phyloP scores from a whole-genome alignment of 2,329 filamentous ascomycete species.

The Fusarium decemcellulare region DNA sequence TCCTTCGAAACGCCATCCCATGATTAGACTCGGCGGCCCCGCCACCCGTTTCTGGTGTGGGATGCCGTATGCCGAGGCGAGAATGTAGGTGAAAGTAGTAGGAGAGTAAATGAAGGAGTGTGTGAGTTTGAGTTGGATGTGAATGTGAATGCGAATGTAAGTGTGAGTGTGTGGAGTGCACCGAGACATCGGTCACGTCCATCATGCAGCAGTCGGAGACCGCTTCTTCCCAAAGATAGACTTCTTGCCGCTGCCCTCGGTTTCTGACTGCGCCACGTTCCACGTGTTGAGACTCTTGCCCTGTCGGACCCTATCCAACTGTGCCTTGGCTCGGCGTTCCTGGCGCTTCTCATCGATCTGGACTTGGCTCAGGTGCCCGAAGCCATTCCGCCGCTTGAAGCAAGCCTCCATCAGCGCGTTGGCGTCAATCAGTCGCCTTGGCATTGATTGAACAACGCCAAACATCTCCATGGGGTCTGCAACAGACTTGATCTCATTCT shows the following conservation, averaged over 20 bases:
- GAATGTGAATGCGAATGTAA: conserved; percentile 1
- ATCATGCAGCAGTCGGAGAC: conserved; percentile 34
- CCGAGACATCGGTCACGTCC: neutral
- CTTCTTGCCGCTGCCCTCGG: conserved; percentile 54
- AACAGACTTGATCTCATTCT: conserved; percentile 83
- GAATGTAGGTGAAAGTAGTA: conserved; percentile 18
- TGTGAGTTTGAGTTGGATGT: conserved; percentile 1
- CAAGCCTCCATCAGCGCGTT: conserved; percentile 87
- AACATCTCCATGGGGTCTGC: conserved; percentile 96
- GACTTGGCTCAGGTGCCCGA: conserved; percentile 85
- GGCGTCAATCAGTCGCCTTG: conserved; percentile 84
- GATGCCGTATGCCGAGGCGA: conserved; percentile 33
- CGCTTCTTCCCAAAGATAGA: conserved; percentile 60
- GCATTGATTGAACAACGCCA: conserved; percentile 90
- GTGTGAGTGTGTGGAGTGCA: neutral
- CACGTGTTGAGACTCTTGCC: conserved; percentile 48
- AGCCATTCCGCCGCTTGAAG: conserved; percentile 84
- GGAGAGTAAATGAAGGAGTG: conserved; percentile 29
- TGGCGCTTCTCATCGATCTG: conserved; percentile 83
- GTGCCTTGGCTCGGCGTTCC: conserved; percentile 73
- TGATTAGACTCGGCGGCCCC: conserved; percentile 41
- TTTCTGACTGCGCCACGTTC: conserved; percentile 48
- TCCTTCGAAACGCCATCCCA: conserved; percentile 47
- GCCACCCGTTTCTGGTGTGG: conserved; percentile 20
- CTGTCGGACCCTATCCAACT: conserved; percentile 55